phyloP scores from a whole-genome alignment of 495 filamentous ascomycete genomes.

The Talaromyces stipitatus region DNA sequence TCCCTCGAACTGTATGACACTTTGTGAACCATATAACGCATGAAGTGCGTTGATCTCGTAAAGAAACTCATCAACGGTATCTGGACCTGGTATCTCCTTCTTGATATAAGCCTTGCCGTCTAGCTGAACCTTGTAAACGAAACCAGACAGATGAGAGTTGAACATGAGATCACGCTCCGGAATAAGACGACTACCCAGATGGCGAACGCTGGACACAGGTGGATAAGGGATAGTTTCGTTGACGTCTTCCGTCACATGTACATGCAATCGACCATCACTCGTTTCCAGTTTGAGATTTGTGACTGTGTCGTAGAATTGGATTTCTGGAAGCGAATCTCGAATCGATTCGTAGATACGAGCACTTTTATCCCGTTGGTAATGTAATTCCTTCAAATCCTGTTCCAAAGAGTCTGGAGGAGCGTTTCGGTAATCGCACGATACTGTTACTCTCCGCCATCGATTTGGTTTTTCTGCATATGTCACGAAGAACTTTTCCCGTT shows the following conservation, averaged over 20 bases:
- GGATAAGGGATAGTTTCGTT: constrained; percentile 94
- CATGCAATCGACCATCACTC: constrained; percentile 79
- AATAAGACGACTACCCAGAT: constrained; percentile 61
- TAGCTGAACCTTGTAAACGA: constrained; percentile 88
- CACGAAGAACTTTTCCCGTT: constrained; percentile 96
- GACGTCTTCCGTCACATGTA: constrained; percentile 96
- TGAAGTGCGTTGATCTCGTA: constrained; percentile 96
- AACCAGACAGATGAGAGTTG: constrained; percentile 88
- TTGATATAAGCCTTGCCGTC: constrained; percentile 72
- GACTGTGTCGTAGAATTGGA: constrained; percentile 91
- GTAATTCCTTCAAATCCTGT: constrained; percentile 65
- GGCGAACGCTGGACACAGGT: constrained; percentile 61
- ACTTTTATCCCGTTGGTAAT: constrained; percentile 88
- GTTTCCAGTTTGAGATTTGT: constrained; percentile 96
- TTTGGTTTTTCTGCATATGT: constrained; percentile 78
- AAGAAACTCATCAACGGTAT: constrained; percentile 93
- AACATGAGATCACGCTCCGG: constrained; percentile 72
- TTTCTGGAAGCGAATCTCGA: constrained; percentile 80
- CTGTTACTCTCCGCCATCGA: constrained; percentile 79
- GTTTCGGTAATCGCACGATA: constrained; percentile 88
- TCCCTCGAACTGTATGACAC: constrained; percentile 83
- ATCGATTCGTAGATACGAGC: constrained; percentile 95
- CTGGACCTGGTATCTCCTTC: constrained; percentile 95
- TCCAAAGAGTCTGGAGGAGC: constrained; percentile 78
- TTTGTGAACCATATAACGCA: constrained; percentile 59